These are phyloP conservation scores for Saccharomyces pastorianus DNA, from an alignment of 1,139 yeast species.

Conservation along the genomic window DNA sequence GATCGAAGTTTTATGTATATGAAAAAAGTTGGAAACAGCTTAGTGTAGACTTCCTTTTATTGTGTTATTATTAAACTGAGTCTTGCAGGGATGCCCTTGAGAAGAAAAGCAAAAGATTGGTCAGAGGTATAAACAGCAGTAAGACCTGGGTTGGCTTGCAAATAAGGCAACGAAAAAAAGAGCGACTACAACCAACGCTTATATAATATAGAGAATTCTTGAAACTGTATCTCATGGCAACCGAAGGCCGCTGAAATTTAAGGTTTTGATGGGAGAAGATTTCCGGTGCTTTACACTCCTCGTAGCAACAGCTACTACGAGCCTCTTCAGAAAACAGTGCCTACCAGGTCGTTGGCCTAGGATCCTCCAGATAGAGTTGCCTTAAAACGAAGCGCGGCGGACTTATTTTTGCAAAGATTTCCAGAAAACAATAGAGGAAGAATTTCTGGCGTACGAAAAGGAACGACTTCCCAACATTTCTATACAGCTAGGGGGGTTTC, in stretches of 20 bases:
- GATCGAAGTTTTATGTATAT: background rate
- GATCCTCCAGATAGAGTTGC: background rate
- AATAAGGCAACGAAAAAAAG: background rate
- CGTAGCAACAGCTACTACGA: background rate
- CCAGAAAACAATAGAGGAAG: background rate
- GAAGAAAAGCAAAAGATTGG: background rate
- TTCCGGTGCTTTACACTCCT: background rate
- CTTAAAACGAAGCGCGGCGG: background rate
- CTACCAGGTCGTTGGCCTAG: background rate
- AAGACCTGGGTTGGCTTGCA: background rate
- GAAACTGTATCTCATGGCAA: background rate
- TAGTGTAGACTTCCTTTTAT: background rate
- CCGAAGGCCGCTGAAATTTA: background rate
- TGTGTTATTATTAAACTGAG: background rate
- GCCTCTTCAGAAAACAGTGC: background rate
- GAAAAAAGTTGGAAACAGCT: background rate
- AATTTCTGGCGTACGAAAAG: background rate
- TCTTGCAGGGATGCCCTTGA: background rate
- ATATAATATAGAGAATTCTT: background rate
- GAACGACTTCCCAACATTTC: background rate
- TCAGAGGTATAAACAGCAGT: background rate
- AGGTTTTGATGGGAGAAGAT: background rate
- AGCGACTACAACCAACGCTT: background rate
- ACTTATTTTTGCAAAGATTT: background rate
- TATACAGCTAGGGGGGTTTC: background rate